Evolutionary conservation across 2,329 filamentous ascomycete genomes (phyloP), one percentile per base, ranked within the genome.

Genomic region (Beauveria rudraprayagi): DNA sequence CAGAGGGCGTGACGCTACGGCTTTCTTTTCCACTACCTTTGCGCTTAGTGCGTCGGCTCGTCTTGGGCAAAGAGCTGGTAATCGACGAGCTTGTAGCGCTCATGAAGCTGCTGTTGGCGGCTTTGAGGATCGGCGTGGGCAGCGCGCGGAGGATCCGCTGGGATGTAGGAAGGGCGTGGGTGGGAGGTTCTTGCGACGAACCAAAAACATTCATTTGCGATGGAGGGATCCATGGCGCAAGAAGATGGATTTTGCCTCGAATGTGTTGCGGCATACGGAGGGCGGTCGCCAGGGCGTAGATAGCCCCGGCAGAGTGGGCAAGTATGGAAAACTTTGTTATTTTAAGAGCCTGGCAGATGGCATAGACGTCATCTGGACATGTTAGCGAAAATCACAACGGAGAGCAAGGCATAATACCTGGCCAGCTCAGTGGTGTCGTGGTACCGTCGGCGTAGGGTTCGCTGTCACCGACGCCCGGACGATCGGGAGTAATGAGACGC

Each of bases 311-410:
- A 0, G 93, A 97, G 73, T 99, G 94, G 2, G 94, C 94, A 1
- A 99, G 82, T 22, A 99, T 90, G 7, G 93, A 97, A 71, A 99
- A 99, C 67, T 96, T 96, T 11, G 88, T 94, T 65, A 99, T 95
- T 67, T 91, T 92, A 50, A 99, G 81, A 16, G 89, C 81, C 70
- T 96, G 91, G 72, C 94, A 99, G 62, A 99, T 96, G 57, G 92
- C 88, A 63, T 95, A 90, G 16, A 99, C 91, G 73, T 99, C 94
- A 69, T 84, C 82, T 83, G 62, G 2, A 63, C 2, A 5, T 3
- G 65, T 77, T 65, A 77, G 73, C 60, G 50, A 43, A 17, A 14
- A 16, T 26, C 55, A 46, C 17, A 14, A 16, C 17, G 5, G 3
- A 16, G 5, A n/a, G 56, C 16, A 9, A 2, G 22, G 2, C 9